phyloP scores from a whole-genome alignment of 139 green algal species.

The Coccomyxa sp. region DNA sequence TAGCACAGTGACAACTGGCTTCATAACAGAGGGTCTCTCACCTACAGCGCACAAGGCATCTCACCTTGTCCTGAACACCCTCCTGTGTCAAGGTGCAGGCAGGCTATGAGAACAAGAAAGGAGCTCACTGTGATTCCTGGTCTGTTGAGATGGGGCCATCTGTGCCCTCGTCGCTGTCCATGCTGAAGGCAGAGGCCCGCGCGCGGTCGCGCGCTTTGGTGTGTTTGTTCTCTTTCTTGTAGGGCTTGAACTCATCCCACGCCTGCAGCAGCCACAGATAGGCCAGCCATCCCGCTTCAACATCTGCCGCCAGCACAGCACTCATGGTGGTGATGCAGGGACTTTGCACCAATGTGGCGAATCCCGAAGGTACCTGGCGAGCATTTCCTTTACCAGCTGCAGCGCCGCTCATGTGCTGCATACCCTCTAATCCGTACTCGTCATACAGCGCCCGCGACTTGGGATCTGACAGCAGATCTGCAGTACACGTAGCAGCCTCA shows the following conservation, averaged over 20 bases:
- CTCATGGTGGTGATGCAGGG: too few relatives aligned
- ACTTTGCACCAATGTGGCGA: too few relatives aligned
- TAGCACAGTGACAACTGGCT: too few relatives aligned
- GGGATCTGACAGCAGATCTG: slow-evolving; percentile 43
- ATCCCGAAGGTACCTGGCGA: neutral
- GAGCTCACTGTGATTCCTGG: too few relatives aligned
- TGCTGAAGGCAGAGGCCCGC: neutral
- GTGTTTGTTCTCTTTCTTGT: slow-evolving; percentile 38
- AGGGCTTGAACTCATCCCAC: slow-evolving; percentile 61
- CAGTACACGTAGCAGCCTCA: too few relatives aligned
- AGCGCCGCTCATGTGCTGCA: slow-evolving; percentile 27
- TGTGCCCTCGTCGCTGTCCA: neutral
- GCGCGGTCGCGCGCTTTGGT: slow-evolving; percentile 33
- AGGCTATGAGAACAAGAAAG: too few relatives aligned
- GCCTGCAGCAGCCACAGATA: neutral
- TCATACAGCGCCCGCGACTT: slow-evolving; percentile 36
- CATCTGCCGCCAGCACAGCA: too few relatives aligned
- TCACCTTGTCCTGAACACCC: too few relatives aligned
- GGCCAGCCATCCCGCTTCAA: too few relatives aligned
- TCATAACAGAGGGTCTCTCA: neutral
- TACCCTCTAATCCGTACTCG: slow-evolving; percentile 30
- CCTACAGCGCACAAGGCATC: neutral
- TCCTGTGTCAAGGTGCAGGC: too few relatives aligned
- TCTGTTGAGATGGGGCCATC: too few relatives aligned
- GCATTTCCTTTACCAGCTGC: slow-evolving; percentile 34